Evolutionary conservation across 2,329 filamentous ascomycete genomes (phyloP).

Genomic region (Cladophialophora exuberans): DNA sequence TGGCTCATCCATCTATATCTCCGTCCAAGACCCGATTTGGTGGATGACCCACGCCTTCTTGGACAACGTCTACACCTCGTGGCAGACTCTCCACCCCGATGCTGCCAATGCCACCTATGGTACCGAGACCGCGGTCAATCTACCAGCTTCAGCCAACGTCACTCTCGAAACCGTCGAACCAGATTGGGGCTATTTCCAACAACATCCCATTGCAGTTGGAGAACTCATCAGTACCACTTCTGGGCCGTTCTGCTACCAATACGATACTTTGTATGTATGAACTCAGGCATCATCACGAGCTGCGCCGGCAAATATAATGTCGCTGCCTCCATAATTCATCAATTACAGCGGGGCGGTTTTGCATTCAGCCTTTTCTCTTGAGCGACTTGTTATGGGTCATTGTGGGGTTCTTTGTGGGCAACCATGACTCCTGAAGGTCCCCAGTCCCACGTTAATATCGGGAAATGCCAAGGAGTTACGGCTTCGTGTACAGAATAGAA

Average conservation of each 20-base stretch:
- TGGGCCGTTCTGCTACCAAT: slow-evolving; percentile 36
- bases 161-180: slow-evolving; percentile 31
- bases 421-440: too few relatives aligned
- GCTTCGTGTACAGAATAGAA: too few relatives aligned
- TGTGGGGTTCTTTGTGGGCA: too few relatives aligned
- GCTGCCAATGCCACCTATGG: slow-evolving; percentile 24
- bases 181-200: slow-evolving; percentile 31
- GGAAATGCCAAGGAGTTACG: too few relatives aligned
- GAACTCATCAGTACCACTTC: slow-evolving; percentile 34
- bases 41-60: slow-evolving; percentile 33
- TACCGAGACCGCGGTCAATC: slow-evolving; percentile 32
- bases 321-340: too few relatives aligned
- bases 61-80: slow-evolving; percentile 33
- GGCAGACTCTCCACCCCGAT: slow-evolving; percentile 33
- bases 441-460: too few relatives aligned
- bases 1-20: slow-evolving; percentile 32
- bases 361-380: too few relatives aligned
- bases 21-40: slow-evolving; percentile 34
- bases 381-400: too few relatives aligned
- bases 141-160: slow-evolving; percentile 32
- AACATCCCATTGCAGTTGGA: slow-evolving; percentile 17
- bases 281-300: too few relatives aligned
- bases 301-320: too few relatives aligned
- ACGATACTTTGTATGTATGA: too few relatives aligned
- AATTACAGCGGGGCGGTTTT: too few relatives aligned